phyloP scores from a whole-genome alignment of 2,329 filamentous ascomycete genomes.

The Fusarium marasasianum region DNA sequence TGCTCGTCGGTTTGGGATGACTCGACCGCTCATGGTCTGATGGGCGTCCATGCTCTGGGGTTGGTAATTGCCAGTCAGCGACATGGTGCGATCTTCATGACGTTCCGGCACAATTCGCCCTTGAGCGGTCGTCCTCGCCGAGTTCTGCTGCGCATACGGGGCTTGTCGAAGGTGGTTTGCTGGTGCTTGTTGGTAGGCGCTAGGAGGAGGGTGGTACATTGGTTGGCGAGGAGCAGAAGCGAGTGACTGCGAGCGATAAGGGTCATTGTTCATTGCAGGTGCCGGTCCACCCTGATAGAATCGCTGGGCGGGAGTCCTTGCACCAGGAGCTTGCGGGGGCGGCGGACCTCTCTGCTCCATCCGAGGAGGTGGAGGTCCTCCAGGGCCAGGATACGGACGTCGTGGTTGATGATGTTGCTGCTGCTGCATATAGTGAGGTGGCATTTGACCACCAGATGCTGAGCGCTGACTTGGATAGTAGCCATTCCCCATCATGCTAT shows the following conservation, averaged over 20 bases:
- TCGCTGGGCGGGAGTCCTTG: conserved; percentile 61
- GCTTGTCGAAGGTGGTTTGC: conserved; percentile 82
- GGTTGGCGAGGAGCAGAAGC: conserved; percentile 78
- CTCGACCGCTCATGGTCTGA: conserved; percentile 92
- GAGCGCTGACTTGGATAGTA: conserved; percentile 65
- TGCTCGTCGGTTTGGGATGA: conserved; percentile 78
- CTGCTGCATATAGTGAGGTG: conserved; percentile 59
- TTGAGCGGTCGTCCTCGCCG: conserved; percentile 86
- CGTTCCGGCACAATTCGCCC: conserved; percentile 91
- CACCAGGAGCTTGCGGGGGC: conserved; percentile 53
- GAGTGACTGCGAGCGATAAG: conserved; percentile 92
- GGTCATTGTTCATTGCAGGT: conserved; percentile 81
- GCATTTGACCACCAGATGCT: conserved; percentile 58
- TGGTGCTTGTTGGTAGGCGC: conserved; percentile 70
- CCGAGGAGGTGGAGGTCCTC: conserved; percentile 66
- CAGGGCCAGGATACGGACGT: conserved; percentile 56
- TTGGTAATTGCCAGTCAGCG: conserved; percentile 80
- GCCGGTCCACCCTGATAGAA: conserved; percentile 67
- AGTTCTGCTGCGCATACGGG: conserved; percentile 70
- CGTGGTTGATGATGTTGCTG: conserved; percentile 55
- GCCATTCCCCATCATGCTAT: conserved; percentile 57
- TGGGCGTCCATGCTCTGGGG: conserved; percentile 79
- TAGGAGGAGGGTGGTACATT: conserved; percentile 73
- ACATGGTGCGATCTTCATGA: conserved; percentile 94
- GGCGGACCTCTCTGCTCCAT: conserved; percentile 68